Conservation (phyloP, 169 alveolate genomes). For the Plasmodium yoelii region DNA sequence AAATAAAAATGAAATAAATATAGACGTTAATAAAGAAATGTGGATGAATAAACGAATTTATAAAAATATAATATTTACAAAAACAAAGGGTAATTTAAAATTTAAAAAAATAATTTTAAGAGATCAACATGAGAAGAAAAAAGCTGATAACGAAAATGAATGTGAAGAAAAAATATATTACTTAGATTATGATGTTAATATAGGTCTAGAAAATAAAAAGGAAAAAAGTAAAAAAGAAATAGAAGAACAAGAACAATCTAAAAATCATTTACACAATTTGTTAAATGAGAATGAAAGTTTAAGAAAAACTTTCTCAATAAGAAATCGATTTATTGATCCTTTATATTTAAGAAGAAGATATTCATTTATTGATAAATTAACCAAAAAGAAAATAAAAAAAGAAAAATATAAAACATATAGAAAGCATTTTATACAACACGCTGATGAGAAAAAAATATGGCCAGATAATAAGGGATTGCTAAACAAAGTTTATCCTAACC, state of each 20-base stretch:
- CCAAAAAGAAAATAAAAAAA: conserved; percentile 82
- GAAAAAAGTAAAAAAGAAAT: conserved; percentile 24
- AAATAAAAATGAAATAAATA: conserved; percentile 4
- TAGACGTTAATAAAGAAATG: conserved; percentile 9
- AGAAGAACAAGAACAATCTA: conserved; percentile 59
- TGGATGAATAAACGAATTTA: conserved; percentile 8
- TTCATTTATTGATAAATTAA: conserved; percentile 81
- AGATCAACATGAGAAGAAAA: conserved; percentile 5
- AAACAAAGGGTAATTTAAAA: conserved; percentile 24
- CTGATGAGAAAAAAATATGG: conserved; percentile 86
- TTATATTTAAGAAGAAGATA: conserved; percentile 84
- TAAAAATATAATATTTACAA: conserved; percentile 54
- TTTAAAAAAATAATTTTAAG: conserved; percentile 56
- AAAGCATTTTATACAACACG: conserved; percentile 82
- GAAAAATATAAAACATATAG: conserved; percentile 83
- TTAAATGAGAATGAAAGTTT: conserved; percentile 63
- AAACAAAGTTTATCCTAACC: conserved; percentile 84
- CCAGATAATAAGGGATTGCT: conserved; percentile 86
- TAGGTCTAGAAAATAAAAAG: conserved; percentile 53
- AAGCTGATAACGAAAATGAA: conserved; percentile 12
- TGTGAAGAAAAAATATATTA: conserved; percentile 38
- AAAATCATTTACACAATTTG: conserved; percentile 30
- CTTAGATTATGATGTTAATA: conserved; percentile 52
- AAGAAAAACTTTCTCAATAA: conserved; percentile 46
- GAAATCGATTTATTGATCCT: conserved; percentile 85